Evolutionary conservation across 345 rosid species (phyloP).

Genomic region (Eutrema heterophyllum): DNA sequence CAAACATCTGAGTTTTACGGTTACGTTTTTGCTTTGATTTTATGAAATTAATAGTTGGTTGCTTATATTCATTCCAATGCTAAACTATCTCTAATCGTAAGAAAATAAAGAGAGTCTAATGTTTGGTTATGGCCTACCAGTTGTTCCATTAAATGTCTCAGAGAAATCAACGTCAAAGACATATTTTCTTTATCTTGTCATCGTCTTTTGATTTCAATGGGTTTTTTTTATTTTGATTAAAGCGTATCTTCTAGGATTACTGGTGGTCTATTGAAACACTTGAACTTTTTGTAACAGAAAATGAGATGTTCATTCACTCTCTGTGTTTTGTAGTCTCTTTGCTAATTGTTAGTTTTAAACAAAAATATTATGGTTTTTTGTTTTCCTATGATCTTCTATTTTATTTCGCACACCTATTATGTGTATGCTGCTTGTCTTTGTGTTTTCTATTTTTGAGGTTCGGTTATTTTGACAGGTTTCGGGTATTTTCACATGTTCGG

Average conservation of each 20-base stretch:
- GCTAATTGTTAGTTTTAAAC: background rate
- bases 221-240: no score
- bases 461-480: no score
- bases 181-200: background rate
- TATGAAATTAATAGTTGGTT: no score
- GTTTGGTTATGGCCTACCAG: background rate
- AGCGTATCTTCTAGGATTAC: background rate
- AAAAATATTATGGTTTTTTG: background rate
- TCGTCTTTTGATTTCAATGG: background rate
- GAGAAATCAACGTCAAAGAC: background rate
- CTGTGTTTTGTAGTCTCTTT: background rate
- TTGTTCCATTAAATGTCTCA: constrained; percentile 2
- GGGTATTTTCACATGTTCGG: no score
- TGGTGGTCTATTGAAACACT: background rate
- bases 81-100: no score
- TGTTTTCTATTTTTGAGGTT: background rate
- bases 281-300: background rate
- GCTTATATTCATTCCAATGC: no score
- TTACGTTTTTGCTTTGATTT: no score
- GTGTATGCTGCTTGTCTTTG: background rate
- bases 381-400: background rate
- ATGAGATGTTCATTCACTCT: background rate
- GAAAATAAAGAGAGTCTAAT: no score
- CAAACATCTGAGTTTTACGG: no score
- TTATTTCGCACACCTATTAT: background rate